Conservation (phyloP, 2,329 filamentous ascomycete species). For the Ramichloridium luteum region DNA sequence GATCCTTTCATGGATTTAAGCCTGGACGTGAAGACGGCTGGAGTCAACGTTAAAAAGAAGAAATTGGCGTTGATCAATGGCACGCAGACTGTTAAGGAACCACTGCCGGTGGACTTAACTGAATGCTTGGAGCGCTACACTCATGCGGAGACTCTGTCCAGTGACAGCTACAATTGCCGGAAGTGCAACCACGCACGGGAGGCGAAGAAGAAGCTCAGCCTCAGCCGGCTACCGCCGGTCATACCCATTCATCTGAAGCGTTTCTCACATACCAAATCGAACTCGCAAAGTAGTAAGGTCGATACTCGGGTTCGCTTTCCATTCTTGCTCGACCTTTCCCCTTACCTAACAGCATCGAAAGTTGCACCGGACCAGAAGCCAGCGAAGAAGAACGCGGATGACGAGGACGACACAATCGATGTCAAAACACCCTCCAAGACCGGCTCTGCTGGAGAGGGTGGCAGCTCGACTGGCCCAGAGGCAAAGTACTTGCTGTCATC, state of each 20-base stretch:
- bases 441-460: not conserved
- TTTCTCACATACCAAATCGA: conserved; percentile 27
- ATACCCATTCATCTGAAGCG: conserved; percentile 81
- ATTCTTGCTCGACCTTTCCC: conserved; percentile 75
- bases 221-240: conserved; percentile 77
- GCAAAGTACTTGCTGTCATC: conserved; percentile 79
- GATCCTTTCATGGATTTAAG: conserved; percentile 88
- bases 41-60: conserved; percentile 48
- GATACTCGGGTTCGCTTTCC: conserved; percentile 79
- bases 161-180: conserved; percentile 74
- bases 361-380: conserved; percentile 26
- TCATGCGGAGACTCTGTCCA: conserved; percentile 59
- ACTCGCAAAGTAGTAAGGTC: conserved; percentile 76
- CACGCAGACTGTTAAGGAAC: conserved; percentile 23
- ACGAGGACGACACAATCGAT: conserved; percentile 10
- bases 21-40: conserved; percentile 60
- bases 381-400: conserved; percentile 8
- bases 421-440: conserved; percentile 7
- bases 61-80: conserved; percentile 37
- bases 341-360: conserved; percentile 51
- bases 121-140: conserved; percentile 79
- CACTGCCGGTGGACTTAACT: conserved; percentile 29
- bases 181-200: conserved; percentile 64
- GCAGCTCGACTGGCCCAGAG: conserved; percentile 15
- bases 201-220: conserved; percentile 70